Conservation (phyloP, 257 asterid genomes). For the Euphrasia confusa region DNA sequence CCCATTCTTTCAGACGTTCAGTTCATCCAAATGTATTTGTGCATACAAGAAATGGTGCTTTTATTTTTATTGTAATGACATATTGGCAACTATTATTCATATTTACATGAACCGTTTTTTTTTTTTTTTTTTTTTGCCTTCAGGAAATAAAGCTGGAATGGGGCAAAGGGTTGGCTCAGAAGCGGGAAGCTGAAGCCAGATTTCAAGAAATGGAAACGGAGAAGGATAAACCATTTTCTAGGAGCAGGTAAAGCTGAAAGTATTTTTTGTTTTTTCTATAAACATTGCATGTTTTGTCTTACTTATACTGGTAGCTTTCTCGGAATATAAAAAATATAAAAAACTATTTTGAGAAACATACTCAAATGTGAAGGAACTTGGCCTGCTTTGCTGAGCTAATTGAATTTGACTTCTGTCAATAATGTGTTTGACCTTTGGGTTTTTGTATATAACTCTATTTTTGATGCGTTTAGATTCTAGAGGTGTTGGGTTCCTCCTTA, state of each 20-base stretch:
- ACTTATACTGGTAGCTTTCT: background rate
- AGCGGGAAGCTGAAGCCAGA: slow-evolving; percentile 82
- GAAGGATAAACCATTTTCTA: slow-evolving; percentile 92
- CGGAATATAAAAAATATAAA: background rate
- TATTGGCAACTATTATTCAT: slow-evolving; percentile 3
- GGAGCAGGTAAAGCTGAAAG: slow-evolving; percentile 52
- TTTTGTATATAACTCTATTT: too few species aligned
- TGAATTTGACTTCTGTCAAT: too few species aligned
- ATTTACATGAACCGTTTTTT: slow-evolving; percentile 9
- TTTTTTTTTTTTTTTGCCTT: slow-evolving; percentile 23
- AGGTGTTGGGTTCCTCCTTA: background rate
- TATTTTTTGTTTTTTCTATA: background rate
- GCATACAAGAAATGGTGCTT: background rate
- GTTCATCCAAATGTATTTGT: background rate
- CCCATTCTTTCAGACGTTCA: background rate
- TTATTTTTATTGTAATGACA: background rate
- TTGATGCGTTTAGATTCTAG: slow-evolving; percentile 5
- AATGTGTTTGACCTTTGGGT: too few species aligned
- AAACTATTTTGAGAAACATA: slow-evolving; percentile 2
- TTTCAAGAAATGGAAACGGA: slow-evolving; percentile 68
- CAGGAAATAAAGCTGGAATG: slow-evolving; percentile 92
- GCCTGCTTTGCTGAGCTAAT: too few species aligned
- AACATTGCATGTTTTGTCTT: background rate
- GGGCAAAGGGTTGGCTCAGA: slow-evolving; percentile 93
- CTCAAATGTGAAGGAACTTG: slow-evolving; percentile 9